Evolutionary conservation across 345 rosid species (phyloP).

Genomic region (sweet orange (Citrus sinensis)): DVS_A1.0 CM039164.1:26739001-26739500

Average conservation of each 20-base stretch:
- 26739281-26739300: slow-evolving; percentile 75
- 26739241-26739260: slow-evolving; percentile 66
- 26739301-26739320: slow-evolving; percentile 86
- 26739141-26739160: slow-evolving; percentile 58
- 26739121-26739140: slow-evolving; percentile 78
- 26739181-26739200: slow-evolving; percentile 39
- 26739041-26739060: slow-evolving; percentile 78
- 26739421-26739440: slow-evolving; percentile 59
- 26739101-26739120: slow-evolving; percentile 75
- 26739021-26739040: slow-evolving; percentile 73
- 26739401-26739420: slow-evolving; percentile 49
- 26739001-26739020: slow-evolving; percentile 24
- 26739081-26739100: slow-evolving; percentile 86
- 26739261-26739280: slow-evolving; percentile 66
- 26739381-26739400: slow-evolving; percentile 52
- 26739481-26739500: slow-evolving; percentile 82
- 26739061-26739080: slow-evolving; percentile 55
- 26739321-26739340: slow-evolving; percentile 62
- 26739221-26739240: slow-evolving; percentile 46
- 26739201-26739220: slow-evolving; percentile 58
- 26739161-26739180: slow-evolving; percentile 29
- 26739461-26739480: slow-evolving; percentile 72
- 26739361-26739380: slow-evolving; percentile 58
- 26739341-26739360: slow-evolving; percentile 47
- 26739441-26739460: slow-evolving; percentile 88